These are phyloP conservation scores for Pythium utonaiense DNA, from an alignment of 352 stramenopile genomes.

Conservation along the genomic window DNA sequence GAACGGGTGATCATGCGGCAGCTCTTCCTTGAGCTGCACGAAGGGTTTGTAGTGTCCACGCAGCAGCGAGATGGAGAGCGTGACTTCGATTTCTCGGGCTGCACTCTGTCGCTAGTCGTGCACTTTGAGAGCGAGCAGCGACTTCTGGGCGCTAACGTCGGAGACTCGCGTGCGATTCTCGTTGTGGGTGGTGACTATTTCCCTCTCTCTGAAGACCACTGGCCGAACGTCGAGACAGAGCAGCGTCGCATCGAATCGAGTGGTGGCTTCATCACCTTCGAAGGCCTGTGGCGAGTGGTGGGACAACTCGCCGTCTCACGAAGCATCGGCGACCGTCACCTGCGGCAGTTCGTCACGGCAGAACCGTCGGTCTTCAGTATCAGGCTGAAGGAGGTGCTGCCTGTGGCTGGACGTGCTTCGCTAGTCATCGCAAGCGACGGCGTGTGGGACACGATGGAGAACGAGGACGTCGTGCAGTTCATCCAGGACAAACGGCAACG, in stretches of 20 bases:
- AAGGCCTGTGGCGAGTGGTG: slow-evolving; percentile 83
- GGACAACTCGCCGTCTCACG: slow-evolving; percentile 90
- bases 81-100: slow-evolving; percentile 66
- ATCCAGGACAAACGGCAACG: slow-evolving; percentile 27
- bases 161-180: slow-evolving; percentile 79
- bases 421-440: slow-evolving; percentile 74
- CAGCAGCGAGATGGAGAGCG: slow-evolving; percentile 21
- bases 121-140: slow-evolving; percentile 51
- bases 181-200: slow-evolving; percentile 6
- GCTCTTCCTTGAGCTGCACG: slow-evolving; percentile 71
- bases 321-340: slow-evolving; percentile 84
- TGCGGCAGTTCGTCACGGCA: slow-evolving; percentile 58
- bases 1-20: slow-evolving; percentile 63
- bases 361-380: slow-evolving; percentile 72
- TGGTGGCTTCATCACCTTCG: slow-evolving; percentile 66
- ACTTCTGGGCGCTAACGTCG: slow-evolving; percentile 75
- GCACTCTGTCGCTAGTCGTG: slow-evolving; percentile 74
- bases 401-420: too few relatives aligned
- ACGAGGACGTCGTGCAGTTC: slow-evolving; percentile 49
- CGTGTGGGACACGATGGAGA: slow-evolving; percentile 69
- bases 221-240: slow-evolving; percentile 47
- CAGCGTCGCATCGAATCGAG: slow-evolving; percentile 67
- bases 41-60: slow-evolving; percentile 40
- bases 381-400: slow-evolving; percentile 9
- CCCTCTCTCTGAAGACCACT: slow-evolving; percentile 58